Percentiles rank a stretch among this genome's conserved stretches.
These are phyloP conservation scores for Lichenothelia convexa DNA, from an alignment of 495 filamentous ascomycete species.

Conservation along the genomic window DNA sequence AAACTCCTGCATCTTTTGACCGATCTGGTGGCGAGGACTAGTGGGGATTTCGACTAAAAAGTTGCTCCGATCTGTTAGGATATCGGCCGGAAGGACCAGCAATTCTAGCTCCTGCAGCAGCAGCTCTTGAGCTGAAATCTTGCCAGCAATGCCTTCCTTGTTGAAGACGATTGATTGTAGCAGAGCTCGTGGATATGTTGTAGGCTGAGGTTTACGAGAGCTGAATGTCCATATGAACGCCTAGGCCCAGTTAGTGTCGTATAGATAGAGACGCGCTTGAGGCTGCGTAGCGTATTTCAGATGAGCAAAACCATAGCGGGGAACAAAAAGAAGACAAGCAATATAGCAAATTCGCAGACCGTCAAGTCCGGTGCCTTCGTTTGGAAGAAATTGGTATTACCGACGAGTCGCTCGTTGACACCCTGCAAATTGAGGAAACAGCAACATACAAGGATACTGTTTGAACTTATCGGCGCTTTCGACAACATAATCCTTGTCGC, in stretches of 20 bases:
- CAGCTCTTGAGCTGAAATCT: constrained; percentile 46
- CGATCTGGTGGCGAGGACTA: constrained; percentile 59
- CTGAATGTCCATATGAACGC: constrained; percentile 54
- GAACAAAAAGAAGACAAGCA: too few species aligned
- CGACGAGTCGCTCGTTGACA: too few species aligned
- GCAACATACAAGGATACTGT: background rate
- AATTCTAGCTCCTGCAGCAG: constrained; percentile 64
- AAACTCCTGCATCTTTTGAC: constrained; percentile 63
- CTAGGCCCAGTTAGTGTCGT: constrained; percentile 19
- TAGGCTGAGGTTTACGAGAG: constrained; percentile 61
- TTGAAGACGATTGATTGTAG: constrained; percentile 61
- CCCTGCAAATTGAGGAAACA: too few species aligned
- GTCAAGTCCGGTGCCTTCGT: too few species aligned
- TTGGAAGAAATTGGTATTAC: too few species aligned
- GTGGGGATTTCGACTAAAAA: constrained; percentile 42
- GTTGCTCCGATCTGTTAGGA: constrained; percentile 52
- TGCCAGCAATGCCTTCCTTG: constrained; percentile 5
- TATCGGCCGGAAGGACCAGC: constrained; percentile 51
- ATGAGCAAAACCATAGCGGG: too few species aligned
- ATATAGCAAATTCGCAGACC: too few species aligned
- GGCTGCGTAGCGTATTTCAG: background rate
- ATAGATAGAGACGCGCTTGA: background rate
- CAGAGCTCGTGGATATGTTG: constrained; percentile 66
- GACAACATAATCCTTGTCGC: constrained; percentile 4
- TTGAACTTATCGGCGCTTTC: background rate